Evolutionary conservation across 192 early-diverging fungal species (phyloP).

Genomic region (Coemansia guatemalensis): DNA sequence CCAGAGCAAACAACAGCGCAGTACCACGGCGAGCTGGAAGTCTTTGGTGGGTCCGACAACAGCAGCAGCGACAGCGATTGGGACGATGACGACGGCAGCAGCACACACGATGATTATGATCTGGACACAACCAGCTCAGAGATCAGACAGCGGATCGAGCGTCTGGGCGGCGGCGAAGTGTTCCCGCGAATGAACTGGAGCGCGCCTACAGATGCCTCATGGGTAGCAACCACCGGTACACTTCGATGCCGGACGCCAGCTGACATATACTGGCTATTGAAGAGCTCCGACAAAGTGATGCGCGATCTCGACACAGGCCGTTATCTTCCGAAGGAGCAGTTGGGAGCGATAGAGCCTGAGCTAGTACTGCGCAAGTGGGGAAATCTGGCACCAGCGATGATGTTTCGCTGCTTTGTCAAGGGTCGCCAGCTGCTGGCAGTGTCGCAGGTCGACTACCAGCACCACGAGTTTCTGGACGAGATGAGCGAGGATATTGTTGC

Average conservation of each 20-base stretch:
- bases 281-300: constrained; percentile 87
- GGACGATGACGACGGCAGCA: constrained; percentile 26
- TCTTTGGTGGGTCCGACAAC: constrained; percentile 21
- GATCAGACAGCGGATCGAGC: constrained; percentile 66
- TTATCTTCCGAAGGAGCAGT: constrained; percentile 53
- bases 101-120: background rate
- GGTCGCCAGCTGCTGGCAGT: constrained; percentile 71
- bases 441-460: constrained; percentile 85
- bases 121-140: constrained; percentile 19
- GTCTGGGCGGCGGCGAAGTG: constrained; percentile 69
- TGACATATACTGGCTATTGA: constrained; percentile 88
- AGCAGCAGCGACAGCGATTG: constrained; percentile 43
- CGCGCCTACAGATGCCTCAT: constrained; percentile 90
- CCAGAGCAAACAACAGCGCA: constrained; percentile 57
- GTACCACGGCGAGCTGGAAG: constrained; percentile 30
- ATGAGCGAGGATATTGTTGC: constrained; percentile 59
- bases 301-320: constrained; percentile 80
- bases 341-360: constrained; percentile 50
- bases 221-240: constrained; percentile 81
- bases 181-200: constrained; percentile 98
- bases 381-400: constrained; percentile 85
- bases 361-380: constrained; percentile 91
- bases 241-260: constrained; percentile 72
- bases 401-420: constrained; percentile 94
- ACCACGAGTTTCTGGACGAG: constrained; percentile 73